Conservation (phyloP, 108 stramenopile genomes). For the Skeletonema potamos region DNA sequence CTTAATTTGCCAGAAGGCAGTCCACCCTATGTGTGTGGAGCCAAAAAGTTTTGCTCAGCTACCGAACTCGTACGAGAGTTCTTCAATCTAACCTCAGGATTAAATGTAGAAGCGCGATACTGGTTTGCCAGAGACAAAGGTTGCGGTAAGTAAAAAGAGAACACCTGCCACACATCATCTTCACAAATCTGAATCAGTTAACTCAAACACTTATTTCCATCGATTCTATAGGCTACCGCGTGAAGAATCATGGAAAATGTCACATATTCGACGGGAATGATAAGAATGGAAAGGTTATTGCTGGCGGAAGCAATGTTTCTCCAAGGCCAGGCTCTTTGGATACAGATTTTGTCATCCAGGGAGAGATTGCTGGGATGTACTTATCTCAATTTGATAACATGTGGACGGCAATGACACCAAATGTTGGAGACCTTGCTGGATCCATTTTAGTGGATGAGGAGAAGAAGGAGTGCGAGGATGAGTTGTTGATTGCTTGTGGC, state of each 20-base stretch:
- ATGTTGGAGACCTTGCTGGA: conserved; percentile 3
- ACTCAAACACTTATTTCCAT: background rate
- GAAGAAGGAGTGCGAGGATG: conserved; percentile 19
- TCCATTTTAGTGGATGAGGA: background rate
- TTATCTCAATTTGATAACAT: conserved; percentile 17
- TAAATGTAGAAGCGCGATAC: conserved; percentile 16
- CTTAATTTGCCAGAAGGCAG: conserved; percentile 16
- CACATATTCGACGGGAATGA: conserved; percentile 23
- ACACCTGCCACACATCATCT: background rate
- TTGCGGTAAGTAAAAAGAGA: background rate
- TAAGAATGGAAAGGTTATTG: conserved; percentile 18
- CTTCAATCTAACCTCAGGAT: conserved; percentile 1
- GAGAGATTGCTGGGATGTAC: conserved; percentile 11
- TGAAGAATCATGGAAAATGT: conserved; percentile 42
- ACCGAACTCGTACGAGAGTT: conserved; percentile 3
- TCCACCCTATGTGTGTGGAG: conserved; percentile 18
- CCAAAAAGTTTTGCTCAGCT: background rate
- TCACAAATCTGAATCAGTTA: background rate
- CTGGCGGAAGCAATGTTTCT: conserved; percentile 30
- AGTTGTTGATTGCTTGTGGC: background rate
- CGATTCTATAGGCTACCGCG: conserved; percentile 12
- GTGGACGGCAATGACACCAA: conserved; percentile 23
- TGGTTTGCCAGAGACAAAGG: conserved; percentile 36
- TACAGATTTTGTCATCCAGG: conserved; percentile 23
- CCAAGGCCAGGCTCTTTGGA: conserved; percentile 20